phyloP scores from a whole-genome alignment of 805 yeast species.

The Sugiyamaella lignohabitans region DNA sequence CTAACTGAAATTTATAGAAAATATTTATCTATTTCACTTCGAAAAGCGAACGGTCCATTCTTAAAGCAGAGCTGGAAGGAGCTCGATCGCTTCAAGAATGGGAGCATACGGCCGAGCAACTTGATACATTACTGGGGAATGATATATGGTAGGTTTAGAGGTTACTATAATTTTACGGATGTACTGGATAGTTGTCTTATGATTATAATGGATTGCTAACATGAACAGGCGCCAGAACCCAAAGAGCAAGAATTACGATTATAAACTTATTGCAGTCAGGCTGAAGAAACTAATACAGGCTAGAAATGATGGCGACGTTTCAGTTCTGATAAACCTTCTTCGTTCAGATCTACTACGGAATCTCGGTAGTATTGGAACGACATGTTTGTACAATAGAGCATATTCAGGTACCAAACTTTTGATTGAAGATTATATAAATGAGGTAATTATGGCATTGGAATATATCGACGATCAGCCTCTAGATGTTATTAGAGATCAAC shows the following conservation, averaged over 20 bases:
- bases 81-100: conserved; percentile 65
- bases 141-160: conserved; percentile 33
- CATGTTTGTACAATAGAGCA: conserved; percentile 69
- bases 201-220: too few species aligned
- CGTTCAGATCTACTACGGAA: conserved; percentile 82
- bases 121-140: conserved; percentile 37
- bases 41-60: conserved; percentile 23
- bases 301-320: conserved; percentile 50
- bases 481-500: conserved; percentile 33
- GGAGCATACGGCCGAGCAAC: conserved; percentile 41
- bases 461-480: conserved; percentile 42
- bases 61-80: conserved; percentile 23
- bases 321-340: conserved; percentile 54
- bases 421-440: conserved; percentile 80
- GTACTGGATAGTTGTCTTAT: conserved; percentile 19
- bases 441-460: conserved; percentile 62
- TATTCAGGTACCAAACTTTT: conserved; percentile 82
- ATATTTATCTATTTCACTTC: conserved; percentile 12
- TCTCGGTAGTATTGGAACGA: conserved; percentile 84
- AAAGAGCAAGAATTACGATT: conserved; percentile 75
- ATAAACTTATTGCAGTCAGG: conserved; percentile 70
- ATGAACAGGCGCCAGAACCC: conserved; percentile 68
- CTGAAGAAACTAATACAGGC: conserved; percentile 57
- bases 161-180: conserved; percentile 32
- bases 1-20: conserved; percentile 2